Conservation (phyloP, 306 rosid genomes). For the Mimosa pudica region DNA sequence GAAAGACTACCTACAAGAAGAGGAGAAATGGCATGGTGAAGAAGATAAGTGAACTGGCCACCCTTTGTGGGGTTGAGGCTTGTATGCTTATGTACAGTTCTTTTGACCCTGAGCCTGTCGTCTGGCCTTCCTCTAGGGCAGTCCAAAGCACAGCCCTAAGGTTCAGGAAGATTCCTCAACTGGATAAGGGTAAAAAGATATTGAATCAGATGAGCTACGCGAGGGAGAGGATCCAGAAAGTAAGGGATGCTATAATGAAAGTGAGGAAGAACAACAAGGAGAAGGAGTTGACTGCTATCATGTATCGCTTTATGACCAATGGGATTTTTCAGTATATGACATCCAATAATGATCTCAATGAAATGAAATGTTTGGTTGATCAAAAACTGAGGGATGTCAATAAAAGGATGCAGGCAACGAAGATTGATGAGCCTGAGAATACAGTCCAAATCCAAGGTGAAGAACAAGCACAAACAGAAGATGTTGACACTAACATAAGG, state of each 20-base stretch:
- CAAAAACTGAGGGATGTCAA: constrained; percentile 15
- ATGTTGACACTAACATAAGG: not conserved
- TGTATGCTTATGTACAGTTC: constrained; percentile 37
- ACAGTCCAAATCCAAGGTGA: not conserved
- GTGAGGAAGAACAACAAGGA: constrained; percentile 11
- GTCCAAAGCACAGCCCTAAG: not conserved
- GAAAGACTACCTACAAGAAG: constrained; percentile 33
- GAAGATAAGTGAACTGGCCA: constrained; percentile 17
- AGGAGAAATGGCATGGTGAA: constrained; percentile 25
- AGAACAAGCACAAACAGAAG: not conserved
- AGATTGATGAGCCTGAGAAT: too few species aligned
- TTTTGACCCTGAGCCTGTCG: constrained; percentile 34
- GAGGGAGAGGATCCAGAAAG: constrained; percentile 22
- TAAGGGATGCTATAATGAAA: constrained; percentile 25
- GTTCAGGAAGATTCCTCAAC: constrained; percentile 10
- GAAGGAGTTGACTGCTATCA: constrained; percentile 19
- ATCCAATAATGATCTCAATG: constrained; percentile 4
- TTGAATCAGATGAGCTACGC: constrained; percentile 32
- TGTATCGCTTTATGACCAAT: constrained; percentile 14
- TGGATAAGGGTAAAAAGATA: constrained; percentile 34
- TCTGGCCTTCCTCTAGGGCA: constrained; percentile 39
- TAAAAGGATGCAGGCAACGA: not conserved
- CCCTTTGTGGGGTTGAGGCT: constrained; percentile 36
- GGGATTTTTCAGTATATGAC: not conserved
- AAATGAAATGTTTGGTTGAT: constrained; percentile 12